These are phyloP conservation scores for Penicillium subrubescens DNA, from an alignment of 495 filamentous ascomycete species.

Conservation along the genomic window DNA sequence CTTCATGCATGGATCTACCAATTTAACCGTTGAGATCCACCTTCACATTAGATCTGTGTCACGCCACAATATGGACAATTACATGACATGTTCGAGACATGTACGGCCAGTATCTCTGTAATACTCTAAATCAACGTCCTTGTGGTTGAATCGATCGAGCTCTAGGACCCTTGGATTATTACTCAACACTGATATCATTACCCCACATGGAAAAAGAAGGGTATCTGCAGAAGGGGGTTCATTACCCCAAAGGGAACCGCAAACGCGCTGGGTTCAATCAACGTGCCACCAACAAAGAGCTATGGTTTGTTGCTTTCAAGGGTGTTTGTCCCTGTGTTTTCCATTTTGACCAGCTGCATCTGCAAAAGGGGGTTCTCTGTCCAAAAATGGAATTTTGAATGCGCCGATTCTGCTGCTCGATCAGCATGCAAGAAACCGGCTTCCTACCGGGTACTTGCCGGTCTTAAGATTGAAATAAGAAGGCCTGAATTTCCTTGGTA, in stretches of 20 bases:
- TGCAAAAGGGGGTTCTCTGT: not conserved
- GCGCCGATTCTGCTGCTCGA: not conserved
- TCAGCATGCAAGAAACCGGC: not conserved
- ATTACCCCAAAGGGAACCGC: not conserved
- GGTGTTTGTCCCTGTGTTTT: not conserved
- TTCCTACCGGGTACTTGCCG: not conserved
- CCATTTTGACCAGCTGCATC: not conserved
- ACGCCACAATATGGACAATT: not conserved
- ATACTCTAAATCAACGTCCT: not conserved
- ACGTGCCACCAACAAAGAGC: not conserved
- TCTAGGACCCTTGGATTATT: not conserved
- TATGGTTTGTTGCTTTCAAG: not conserved
- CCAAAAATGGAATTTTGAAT: not conserved
- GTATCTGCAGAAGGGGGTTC: not conserved
- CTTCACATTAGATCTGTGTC: not conserved
- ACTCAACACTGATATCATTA: conserved; percentile 1
- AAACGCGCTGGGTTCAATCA: not conserved
- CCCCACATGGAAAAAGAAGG: not conserved
- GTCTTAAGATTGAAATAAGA: not conserved
- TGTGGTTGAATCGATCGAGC: not conserved
- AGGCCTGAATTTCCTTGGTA: not conserved
- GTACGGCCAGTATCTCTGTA: not conserved
- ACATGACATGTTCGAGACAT: not conserved
- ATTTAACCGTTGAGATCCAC: not conserved
- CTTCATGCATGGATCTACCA: not conserved